Conservation (phyloP, 1,284 basidiomycete genomes). For the Papiliotrema fonsecae region DNA sequence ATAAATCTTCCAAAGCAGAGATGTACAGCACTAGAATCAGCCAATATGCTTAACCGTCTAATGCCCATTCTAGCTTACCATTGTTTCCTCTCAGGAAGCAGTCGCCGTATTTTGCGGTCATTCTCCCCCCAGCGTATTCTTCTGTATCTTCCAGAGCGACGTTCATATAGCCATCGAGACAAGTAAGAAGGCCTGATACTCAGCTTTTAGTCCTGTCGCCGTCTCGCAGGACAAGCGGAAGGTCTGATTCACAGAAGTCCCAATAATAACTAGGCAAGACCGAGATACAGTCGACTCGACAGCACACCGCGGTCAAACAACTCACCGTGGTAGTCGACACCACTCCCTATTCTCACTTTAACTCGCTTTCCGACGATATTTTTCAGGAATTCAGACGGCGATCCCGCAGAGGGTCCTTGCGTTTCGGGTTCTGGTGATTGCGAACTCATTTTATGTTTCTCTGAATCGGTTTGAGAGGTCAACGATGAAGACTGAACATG, state of each 20-base stretch:
- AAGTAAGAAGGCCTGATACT: slow-evolving; percentile 79
- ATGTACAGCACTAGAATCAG: slow-evolving; percentile 50
- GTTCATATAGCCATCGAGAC: slow-evolving; percentile 98
- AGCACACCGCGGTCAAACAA: too few species aligned
- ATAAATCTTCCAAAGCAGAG: slow-evolving; percentile 50
- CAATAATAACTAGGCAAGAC: too few species aligned
- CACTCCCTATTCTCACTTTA: slow-evolving; percentile 88
- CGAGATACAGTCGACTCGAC: too few species aligned
- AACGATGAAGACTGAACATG: background rate
- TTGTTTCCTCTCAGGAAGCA: slow-evolving; percentile 96
- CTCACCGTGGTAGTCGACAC: slow-evolving; percentile 91
- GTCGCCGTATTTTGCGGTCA: slow-evolving; percentile 87
- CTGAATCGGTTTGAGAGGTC: too few species aligned
- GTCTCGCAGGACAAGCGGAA: background rate
- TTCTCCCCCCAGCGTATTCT: slow-evolving; percentile 80
- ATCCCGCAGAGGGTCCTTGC: slow-evolving; percentile 52
- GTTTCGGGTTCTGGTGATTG: slow-evolving; percentile 4
- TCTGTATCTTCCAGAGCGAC: slow-evolving; percentile 96
- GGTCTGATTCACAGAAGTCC: background rate
- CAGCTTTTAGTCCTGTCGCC: background rate
- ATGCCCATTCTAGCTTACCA: slow-evolving; percentile 56
- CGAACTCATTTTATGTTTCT: background rate
- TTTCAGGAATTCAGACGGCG: slow-evolving; percentile 84
- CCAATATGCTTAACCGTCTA: background rate
- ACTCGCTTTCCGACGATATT: slow-evolving; percentile 93